Conservation (phyloP, 2,329 filamentous ascomycete species). For the Aspergillus brunneoviolaceus region DNA sequence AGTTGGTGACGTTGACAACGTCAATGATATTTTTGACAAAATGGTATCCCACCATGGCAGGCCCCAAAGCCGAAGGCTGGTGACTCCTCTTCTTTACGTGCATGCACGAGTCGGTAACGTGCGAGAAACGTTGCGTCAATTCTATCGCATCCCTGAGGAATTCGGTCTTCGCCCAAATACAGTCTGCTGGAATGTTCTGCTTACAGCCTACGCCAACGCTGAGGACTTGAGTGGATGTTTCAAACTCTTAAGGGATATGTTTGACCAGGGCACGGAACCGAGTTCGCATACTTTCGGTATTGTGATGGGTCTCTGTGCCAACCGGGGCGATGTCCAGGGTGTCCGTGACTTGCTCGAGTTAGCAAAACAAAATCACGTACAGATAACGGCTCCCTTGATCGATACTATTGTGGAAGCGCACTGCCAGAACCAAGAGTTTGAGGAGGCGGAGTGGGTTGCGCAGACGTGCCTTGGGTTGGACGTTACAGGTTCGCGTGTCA, state of each 20-base stretch:
- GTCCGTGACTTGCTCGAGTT: conserved; percentile 65
- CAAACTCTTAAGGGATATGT: conserved; percentile 62
- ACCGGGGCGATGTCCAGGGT: conserved; percentile 69
- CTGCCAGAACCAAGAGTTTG: conserved; percentile 56
- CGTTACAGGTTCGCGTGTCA: conserved; percentile 55
- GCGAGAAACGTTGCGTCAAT: conserved; percentile 57
- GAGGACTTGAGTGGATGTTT: conserved; percentile 68
- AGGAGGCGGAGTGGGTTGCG: conserved; percentile 61
- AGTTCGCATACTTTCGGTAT: conserved; percentile 67
- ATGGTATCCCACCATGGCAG: conserved; percentile 39
- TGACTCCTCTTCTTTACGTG: conserved; percentile 65
- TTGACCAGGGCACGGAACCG: conserved; percentile 51
- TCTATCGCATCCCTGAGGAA: conserved; percentile 59
- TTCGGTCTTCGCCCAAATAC: conserved; percentile 59
- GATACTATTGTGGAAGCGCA: conserved; percentile 67
- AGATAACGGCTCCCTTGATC: conserved; percentile 58
- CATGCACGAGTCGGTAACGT: conserved; percentile 69
- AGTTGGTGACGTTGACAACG: conserved; percentile 47
- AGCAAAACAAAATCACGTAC: conserved; percentile 56
- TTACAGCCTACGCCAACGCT: conserved; percentile 67
- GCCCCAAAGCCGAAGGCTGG: conserved; percentile 30
- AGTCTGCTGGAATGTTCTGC: conserved; percentile 71
- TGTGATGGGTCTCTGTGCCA: conserved; percentile 70
- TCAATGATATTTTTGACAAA: conserved; percentile 47
- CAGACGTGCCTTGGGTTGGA: conserved; percentile 54